These are phyloP conservation scores for Fermentozyma sake DNA, from an alignment of 1,139 yeast genomes.

Conservation along the genomic window DNA sequence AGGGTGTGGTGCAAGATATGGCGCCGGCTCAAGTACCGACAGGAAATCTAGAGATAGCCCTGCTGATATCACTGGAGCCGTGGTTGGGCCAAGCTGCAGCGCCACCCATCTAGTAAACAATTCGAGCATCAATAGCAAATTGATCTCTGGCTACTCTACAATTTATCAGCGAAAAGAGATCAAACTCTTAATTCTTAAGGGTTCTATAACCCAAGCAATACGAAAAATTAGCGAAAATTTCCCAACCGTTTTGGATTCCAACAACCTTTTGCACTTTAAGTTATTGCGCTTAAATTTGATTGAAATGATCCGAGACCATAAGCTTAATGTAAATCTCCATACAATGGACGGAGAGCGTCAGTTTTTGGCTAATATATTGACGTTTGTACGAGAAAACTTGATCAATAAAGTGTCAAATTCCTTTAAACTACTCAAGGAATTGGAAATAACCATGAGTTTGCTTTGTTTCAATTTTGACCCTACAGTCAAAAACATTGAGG, in stretches of 20 bases:
- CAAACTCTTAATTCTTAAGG: conserved; percentile 44
- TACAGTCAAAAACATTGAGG: conserved; percentile 24
- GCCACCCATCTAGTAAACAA: no score
- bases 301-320: conserved; percentile 58
- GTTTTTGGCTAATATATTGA: conserved; percentile 53
- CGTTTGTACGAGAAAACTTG: conserved; percentile 58
- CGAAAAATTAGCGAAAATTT: conserved; percentile 42
- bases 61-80: no score
- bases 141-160: conserved; percentile 38
- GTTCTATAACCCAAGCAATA: conserved; percentile 47
- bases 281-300: conserved; percentile 55
- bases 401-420: conserved; percentile 54
- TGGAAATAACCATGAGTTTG: conserved; percentile 69
- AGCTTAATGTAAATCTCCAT: conserved; percentile 14
- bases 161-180: conserved; percentile 47
- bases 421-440: conserved; percentile 49
- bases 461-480: conserved; percentile 51
- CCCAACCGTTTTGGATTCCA: conserved; percentile 52
- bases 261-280: conserved; percentile 59
- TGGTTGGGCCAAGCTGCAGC: no score
- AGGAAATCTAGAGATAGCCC: conserved; percentile 1
- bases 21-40: no score
- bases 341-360: conserved; percentile 29
- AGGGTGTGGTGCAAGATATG: no score
- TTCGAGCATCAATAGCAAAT: conserved; percentile 8